Conservation (phyloP, 208 protist species). For the Trichomonas tenax region DNA sequence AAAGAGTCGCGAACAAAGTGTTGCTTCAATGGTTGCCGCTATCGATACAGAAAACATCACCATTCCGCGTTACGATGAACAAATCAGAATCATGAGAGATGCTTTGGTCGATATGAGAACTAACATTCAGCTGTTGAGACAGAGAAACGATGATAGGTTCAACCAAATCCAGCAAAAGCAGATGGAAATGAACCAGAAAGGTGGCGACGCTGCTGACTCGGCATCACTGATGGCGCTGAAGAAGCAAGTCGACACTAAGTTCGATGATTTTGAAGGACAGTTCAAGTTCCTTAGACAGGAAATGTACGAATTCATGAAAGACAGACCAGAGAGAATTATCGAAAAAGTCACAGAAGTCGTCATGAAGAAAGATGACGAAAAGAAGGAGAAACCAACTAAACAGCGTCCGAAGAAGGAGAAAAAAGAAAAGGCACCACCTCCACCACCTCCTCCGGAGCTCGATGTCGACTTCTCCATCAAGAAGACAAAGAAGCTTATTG, state of each 20-base stretch:
- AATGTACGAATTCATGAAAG: not conserved
- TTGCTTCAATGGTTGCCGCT: not conserved
- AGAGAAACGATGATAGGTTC: not conserved
- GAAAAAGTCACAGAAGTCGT: not conserved
- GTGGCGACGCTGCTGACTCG: not conserved
- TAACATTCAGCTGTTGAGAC: not conserved
- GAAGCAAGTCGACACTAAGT: not conserved
- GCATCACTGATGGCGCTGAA: not conserved
- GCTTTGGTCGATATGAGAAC: not conserved
- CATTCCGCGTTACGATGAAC: not conserved
- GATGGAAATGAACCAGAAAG: not conserved
- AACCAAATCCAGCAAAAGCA: not conserved
- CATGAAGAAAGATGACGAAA: not conserved
- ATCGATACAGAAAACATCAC: not conserved
- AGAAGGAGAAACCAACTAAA: not conserved
- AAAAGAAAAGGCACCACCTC: not conserved
- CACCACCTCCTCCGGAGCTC: not conserved
- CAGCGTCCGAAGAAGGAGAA: not conserved
- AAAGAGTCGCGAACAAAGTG: not conserved
- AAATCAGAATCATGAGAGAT: not conserved
- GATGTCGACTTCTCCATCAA: not conserved
- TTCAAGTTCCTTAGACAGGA: not conserved
- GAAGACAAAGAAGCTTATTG: not conserved
- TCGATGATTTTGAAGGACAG: not conserved
- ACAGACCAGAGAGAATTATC: not conserved